phyloP scores from a whole-genome alignment of 805 yeast genomes.

The Suhomyces sp. region DNA sequence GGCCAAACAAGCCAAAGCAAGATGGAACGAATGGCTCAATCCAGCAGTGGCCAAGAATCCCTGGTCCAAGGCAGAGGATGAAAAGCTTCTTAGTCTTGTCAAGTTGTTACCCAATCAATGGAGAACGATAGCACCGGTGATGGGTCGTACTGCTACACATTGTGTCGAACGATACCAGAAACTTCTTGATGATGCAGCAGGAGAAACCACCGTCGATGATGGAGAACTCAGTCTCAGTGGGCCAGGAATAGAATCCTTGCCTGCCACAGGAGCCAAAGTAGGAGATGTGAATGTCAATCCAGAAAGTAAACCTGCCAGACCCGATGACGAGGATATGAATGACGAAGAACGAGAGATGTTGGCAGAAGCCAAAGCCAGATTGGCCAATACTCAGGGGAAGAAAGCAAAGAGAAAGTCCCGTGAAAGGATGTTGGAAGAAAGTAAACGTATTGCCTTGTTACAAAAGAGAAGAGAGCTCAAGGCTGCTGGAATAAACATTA shows the following conservation, averaged over 20 bases:
- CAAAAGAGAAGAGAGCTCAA: slow-evolving; percentile 81
- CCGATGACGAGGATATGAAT: slow-evolving; percentile 75
- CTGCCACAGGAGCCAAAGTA: slow-evolving; percentile 40
- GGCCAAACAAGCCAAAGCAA: slow-evolving; percentile 86
- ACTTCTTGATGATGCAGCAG: slow-evolving; percentile 52
- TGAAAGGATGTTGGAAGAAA: slow-evolving; percentile 79
- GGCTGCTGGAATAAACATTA: slow-evolving; percentile 67
- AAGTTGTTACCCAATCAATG: slow-evolving; percentile 86
- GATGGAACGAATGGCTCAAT: slow-evolving; percentile 88
- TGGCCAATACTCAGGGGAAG: slow-evolving; percentile 91
- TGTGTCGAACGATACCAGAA: slow-evolving; percentile 83
- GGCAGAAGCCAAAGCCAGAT: slow-evolving; percentile 89
- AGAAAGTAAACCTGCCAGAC: slow-evolving; percentile 77
- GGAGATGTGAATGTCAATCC: slow-evolving; percentile 70
- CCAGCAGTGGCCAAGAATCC: slow-evolving; percentile 63
- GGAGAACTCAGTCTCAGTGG: slow-evolving; percentile 46
- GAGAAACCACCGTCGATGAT: slow-evolving; percentile 27
- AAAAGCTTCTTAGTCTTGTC: slow-evolving; percentile 62
- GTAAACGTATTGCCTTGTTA: slow-evolving; percentile 67
- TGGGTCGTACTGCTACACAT: slow-evolving; percentile 84
- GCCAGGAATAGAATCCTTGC: slow-evolving; percentile 51
- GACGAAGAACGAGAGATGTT: slow-evolving; percentile 92
- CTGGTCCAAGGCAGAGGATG: slow-evolving; percentile 81
- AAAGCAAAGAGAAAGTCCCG: slow-evolving; percentile 89
- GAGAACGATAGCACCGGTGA: slow-evolving; percentile 80